Conservation (phyloP, 2,329 filamentous ascomycete species). For the Fusarium musae region DNA sequence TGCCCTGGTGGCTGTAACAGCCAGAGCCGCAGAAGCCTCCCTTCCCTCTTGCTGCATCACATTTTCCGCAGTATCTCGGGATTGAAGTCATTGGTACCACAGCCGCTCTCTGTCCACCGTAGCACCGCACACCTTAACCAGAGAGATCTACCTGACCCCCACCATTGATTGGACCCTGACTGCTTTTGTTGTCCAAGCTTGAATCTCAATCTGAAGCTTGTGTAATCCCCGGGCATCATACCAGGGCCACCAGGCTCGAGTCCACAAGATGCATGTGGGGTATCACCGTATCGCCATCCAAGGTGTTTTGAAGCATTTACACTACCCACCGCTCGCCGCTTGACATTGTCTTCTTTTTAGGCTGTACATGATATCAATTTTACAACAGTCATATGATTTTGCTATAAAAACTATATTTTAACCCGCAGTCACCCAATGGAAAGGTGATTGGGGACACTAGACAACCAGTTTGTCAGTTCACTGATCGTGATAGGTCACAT, state of each 20-base stretch:
- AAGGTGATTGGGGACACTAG: neutral
- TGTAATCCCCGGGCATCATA: conserved; percentile 30
- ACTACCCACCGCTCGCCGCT: conserved; percentile 31
- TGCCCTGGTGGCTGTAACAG: conserved; percentile 34
- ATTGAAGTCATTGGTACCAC: conserved; percentile 22
- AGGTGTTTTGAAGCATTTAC: conserved; percentile 17
- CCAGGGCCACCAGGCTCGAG: conserved; percentile 26
- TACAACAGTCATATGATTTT: neutral
- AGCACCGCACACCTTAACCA: conserved; percentile 22
- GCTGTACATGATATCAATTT: conserved; percentile 12
- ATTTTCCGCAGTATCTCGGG: conserved; percentile 31
- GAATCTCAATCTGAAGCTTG: conserved; percentile 30
- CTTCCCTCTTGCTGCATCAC: conserved; percentile 28
- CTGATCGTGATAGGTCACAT: neutral
- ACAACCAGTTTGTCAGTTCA: conserved; percentile 6
- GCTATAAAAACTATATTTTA: neutral
- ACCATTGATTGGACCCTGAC: conserved; percentile 31
- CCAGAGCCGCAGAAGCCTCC: conserved; percentile 42
- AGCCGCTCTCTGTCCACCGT: conserved; percentile 9
- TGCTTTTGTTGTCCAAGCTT: conserved; percentile 27
- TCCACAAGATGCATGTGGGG: conserved; percentile 40
- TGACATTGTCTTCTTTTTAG: conserved; percentile 7
- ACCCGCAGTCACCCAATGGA: neutral
- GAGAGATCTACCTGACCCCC: conserved; percentile 26
- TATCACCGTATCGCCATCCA: conserved; percentile 24